Evolutionary conservation across 129 eudicot genomes (phyloP).

Genomic region (Centaurea solstitialis): DNA sequence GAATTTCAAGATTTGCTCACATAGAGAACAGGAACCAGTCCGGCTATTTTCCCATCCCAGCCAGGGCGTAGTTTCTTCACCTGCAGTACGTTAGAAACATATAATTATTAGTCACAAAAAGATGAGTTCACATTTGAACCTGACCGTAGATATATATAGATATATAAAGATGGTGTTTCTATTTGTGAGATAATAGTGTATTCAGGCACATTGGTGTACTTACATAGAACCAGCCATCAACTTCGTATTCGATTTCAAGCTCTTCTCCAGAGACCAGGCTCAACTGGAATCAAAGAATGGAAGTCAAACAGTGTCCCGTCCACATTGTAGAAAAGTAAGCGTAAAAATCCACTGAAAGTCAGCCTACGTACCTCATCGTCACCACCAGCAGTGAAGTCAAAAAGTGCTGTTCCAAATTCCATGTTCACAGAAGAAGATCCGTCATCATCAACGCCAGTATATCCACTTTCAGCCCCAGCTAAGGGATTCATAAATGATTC

Average conservation of each 20-base stretch:
- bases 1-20: conserved; percentile 58
- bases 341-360: background rate
- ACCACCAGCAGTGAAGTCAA: conserved; percentile 80
- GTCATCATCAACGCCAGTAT: conserved; percentile 53
- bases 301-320: background rate
- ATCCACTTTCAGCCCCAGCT: conserved; percentile 54
- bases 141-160: too few relatives aligned
- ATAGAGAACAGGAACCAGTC: conserved; percentile 85
- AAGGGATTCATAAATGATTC: conserved; percentile 74
- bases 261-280: conserved; percentile 81
- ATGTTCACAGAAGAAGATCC: conserved; percentile 54
- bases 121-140: too few relatives aligned
- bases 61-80: conserved; percentile 82
- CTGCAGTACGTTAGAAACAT: conserved; percentile 36
- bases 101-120: conserved; percentile 4
- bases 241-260: conserved; percentile 78
- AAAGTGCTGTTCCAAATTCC: conserved; percentile 70
- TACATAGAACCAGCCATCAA: conserved; percentile 93
- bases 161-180: too few relatives aligned
- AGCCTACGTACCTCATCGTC: background rate
- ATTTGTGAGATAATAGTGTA: background rate
- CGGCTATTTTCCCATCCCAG: conserved; percentile 84
- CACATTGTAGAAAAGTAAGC: background rate
- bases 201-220: conserved; percentile 34
- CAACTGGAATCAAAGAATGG: conserved; percentile 45